Evolutionary conservation across 371 early-diverging fungal genomes (phyloP).

Genomic region (Lichtheimia hyalospora): DNA sequence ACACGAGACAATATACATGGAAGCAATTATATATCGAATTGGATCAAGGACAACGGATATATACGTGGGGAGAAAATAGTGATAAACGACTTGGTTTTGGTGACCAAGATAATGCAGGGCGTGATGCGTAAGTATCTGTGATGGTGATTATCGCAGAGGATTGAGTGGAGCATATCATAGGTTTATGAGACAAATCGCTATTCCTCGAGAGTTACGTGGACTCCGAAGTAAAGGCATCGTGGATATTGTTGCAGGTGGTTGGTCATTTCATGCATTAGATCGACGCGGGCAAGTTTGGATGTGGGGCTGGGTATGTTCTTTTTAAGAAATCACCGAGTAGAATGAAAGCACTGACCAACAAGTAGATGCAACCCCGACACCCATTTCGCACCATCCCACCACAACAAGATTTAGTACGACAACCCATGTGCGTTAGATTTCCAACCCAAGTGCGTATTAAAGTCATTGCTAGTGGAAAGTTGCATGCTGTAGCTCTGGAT

Average conservation of each 20-base stretch:
- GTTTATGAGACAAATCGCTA: slow-evolving; percentile 7
- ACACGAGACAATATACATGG: slow-evolving; percentile 28
- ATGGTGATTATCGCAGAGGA: no score
- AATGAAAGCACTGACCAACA: neutral
- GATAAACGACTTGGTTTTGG: slow-evolving; percentile 30
- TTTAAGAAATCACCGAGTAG: neutral
- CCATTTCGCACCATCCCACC: neutral
- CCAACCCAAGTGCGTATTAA: slow-evolving; percentile 8
- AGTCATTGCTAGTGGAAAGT: slow-evolving; percentile 24
- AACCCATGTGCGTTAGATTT: slow-evolving; percentile 11
- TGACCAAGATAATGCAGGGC: slow-evolving; percentile 10
- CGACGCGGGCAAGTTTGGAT: slow-evolving; percentile 33
- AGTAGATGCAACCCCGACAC: slow-evolving; percentile 11
- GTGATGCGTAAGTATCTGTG: slow-evolving; percentile 9
- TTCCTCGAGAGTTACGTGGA: slow-evolving; percentile 21
- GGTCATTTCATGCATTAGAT: slow-evolving; percentile 41
- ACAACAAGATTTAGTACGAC: slow-evolving; percentile 2
- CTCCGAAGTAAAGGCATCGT: slow-evolving; percentile 31
- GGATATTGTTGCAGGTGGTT: slow-evolving; percentile 37
- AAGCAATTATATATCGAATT: slow-evolving; percentile 30
- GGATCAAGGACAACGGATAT: slow-evolving; percentile 19
- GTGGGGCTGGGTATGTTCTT: slow-evolving; percentile 33
- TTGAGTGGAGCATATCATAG: neutral
- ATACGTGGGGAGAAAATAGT: slow-evolving; percentile 40
- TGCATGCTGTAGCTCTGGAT: slow-evolving; percentile 36